Evolutionary conservation across 371 early-diverging fungal species (phyloP).

Genomic region (Apophysomyces trapeziformis): DNA sequence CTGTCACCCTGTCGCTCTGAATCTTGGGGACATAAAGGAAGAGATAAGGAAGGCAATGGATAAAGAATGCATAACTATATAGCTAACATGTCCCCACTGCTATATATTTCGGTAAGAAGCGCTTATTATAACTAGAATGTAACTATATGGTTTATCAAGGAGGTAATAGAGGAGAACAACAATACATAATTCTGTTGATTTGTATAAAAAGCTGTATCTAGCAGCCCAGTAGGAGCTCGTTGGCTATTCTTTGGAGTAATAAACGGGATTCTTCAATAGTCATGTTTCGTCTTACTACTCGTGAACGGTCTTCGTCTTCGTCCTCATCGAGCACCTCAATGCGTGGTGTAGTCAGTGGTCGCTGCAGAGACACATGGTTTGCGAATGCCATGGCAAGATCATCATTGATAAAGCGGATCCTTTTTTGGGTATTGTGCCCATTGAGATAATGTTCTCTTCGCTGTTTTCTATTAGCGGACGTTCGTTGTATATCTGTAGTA

Average conservation of each 20-base stretch:
- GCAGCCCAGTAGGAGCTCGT: neutral
- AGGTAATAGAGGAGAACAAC: no score
- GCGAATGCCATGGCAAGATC: constrained; percentile 4
- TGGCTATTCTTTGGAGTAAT: constrained; percentile 1
- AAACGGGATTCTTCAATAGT: constrained; percentile 6
- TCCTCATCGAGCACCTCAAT: neutral
- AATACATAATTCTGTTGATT: no score
- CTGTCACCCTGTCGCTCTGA: no score
- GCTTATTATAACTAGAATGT: no score
- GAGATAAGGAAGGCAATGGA: no score
- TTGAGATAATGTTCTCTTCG: neutral
- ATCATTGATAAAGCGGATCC: constrained; percentile 2
- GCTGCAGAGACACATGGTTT: neutral
- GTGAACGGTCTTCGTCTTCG: neutral
- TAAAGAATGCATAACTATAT: no score
- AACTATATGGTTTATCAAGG: no score
- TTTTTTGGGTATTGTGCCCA: neutral
- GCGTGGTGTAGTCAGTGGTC: neutral
- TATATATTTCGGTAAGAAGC: no score
- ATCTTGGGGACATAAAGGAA: no score
- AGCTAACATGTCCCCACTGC: no score
- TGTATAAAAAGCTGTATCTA: neutral
- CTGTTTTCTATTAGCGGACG: neutral
- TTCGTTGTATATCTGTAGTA: neutral
- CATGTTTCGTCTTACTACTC: constrained; percentile 4